These are phyloP conservation scores for Catenaria anguillulae DNA, from an alignment of 371 early-diverging fungal species.

Conservation along the genomic window DNA sequence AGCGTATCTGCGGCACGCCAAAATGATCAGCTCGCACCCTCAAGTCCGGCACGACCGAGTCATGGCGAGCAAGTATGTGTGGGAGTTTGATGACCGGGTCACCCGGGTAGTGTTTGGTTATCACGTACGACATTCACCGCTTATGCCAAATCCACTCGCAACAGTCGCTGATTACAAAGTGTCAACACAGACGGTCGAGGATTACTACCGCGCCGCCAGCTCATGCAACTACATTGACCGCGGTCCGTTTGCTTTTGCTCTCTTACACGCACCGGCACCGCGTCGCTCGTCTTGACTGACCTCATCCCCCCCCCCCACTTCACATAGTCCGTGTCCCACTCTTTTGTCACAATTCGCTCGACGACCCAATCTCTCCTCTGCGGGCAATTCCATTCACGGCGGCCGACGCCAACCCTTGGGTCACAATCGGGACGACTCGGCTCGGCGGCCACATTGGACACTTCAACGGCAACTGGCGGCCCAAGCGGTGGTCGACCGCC, in stretches of 20 bases:
- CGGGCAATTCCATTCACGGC: slow-evolving; percentile 62
- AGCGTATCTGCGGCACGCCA: slow-evolving; percentile 31
- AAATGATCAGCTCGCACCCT: slow-evolving; percentile 33
- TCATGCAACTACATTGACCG: slow-evolving; percentile 53
- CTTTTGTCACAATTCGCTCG: slow-evolving; percentile 66
- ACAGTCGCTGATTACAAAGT: too few relatives aligned
- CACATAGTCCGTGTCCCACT: slow-evolving; percentile 54
- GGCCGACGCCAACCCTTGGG: slow-evolving; percentile 55
- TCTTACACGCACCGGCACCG: too few relatives aligned
- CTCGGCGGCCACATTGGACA: slow-evolving; percentile 93
- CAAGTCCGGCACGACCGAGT: slow-evolving; percentile 39
- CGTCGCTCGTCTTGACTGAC: too few relatives aligned
- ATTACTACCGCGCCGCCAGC: slow-evolving; percentile 69
- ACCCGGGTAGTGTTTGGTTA: slow-evolving; percentile 57
- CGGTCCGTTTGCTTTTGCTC: too few relatives aligned
- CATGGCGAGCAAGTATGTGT: slow-evolving; percentile 31
- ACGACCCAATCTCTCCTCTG: slow-evolving; percentile 75
- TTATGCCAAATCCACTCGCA: too few relatives aligned
- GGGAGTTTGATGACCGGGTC: slow-evolving; percentile 62
- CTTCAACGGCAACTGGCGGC: slow-evolving; percentile 49
- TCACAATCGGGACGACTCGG: slow-evolving; percentile 67
- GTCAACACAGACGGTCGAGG: slow-evolving; percentile 52
- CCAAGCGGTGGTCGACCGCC: slow-evolving; percentile 45
- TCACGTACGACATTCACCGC: too few relatives aligned
- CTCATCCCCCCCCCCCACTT: too few relatives aligned